phyloP scores from a whole-genome alignment of 345 rosid species.

The Populus deltoides region DNA sequence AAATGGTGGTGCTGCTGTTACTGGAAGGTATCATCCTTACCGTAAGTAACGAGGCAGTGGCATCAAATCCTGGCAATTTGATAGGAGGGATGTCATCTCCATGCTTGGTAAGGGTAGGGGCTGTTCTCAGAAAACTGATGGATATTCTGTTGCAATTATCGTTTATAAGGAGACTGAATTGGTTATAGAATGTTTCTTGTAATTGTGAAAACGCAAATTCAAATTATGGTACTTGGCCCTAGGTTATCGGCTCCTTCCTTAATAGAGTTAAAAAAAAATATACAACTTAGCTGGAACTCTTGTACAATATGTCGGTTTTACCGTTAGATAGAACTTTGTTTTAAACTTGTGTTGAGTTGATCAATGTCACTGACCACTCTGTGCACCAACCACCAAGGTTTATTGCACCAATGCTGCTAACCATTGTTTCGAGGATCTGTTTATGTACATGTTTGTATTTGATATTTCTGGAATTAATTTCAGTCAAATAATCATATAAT shows the following conservation, averaged over 20 bases:
- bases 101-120: not conserved
- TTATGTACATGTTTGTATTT: no score
- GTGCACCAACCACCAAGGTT: not conserved
- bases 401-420: not conserved
- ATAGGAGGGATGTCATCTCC: not conserved
- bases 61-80: not conserved
- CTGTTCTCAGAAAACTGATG: not conserved
- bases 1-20: conserved; percentile 6
- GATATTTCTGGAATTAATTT: not conserved
- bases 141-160: not conserved
- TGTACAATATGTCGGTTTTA: not conserved
- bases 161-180: not conserved
- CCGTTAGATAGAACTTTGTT: not conserved
- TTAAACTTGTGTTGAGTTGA: not conserved
- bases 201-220: not conserved
- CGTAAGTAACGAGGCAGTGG: conserved; percentile 8
- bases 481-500: not conserved
- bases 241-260: not conserved
- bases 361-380: not conserved
- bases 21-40: conserved; percentile 28
- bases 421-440: not conserved
- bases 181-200: conserved; percentile 3
- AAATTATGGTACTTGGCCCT: not conserved
- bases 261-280: not conserved
- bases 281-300: not conserved